Evolutionary conservation across 192 early-diverging fungal genomes (phyloP), one percentile per base, ranked within the genome.

Genomic region (Backusella liffmaniae): DNA sequence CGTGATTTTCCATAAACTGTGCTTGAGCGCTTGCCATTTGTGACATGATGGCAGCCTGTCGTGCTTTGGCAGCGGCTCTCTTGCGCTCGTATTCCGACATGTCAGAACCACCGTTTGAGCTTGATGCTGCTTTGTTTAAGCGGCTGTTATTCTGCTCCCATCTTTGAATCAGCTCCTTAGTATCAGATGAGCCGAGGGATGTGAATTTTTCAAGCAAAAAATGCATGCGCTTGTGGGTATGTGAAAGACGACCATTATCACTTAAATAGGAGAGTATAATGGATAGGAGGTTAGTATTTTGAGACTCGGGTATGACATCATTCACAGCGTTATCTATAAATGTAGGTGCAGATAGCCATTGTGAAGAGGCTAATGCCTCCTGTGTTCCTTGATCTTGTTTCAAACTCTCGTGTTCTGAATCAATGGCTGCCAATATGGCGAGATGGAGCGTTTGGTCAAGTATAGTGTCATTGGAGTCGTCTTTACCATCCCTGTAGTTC

Each of bases 1-100:
- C 88, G 77, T 95, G 92, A 7, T 93, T 89, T 16, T 89, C 84
- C 86, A 95, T 90, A 76, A 99, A 99, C 42, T 86, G 87, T 70
- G 93, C 82, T 84, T 97, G 95, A 36, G 89, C 90, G 53, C 88
- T 89, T 6, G 92, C 93, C 86, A 99, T 93, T 77, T 96, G 94
- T 1, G 92, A 94, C 91, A 98, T 92, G 71, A 98, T 95, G 10
- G 90, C 95, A 10, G 90, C 93, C 79, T 97, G 94, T 56, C 97
- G 90, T 42, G 92, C 92, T 73, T 94, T 93, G 18, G 93, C 91
- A 30, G 93, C 90, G 39, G 87, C 85, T 84, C 94, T 97, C 70
- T 92, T 94, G 42, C 90, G 85, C 76, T 94, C 96, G 1, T 82
- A 84, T 23, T 94, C 93, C 39, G 84, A 84, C 21, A 86, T 76